Conservation (phyloP, 495 filamentous ascomycete genomes). For the Cercophora sp. region DNA sequence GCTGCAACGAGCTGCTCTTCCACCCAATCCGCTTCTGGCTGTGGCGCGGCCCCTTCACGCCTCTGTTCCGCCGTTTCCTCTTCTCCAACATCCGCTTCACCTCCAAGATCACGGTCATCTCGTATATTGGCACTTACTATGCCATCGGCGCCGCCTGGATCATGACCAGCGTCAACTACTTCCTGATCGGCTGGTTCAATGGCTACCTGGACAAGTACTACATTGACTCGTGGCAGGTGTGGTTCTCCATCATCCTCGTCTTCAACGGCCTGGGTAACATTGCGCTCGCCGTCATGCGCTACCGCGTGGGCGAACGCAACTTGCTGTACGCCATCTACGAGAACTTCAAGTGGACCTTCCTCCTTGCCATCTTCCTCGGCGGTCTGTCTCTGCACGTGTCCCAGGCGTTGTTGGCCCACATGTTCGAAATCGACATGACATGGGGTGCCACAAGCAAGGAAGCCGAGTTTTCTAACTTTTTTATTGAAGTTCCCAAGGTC, state of each 20-base stretch:
- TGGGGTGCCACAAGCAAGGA: constrained; percentile 72
- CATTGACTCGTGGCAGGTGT: constrained; percentile 71
- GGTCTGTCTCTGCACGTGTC: constrained; percentile 66
- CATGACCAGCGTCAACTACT: constrained; percentile 73
- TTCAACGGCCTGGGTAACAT: constrained; percentile 68
- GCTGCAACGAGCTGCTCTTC: constrained; percentile 82
- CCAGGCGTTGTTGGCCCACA: constrained; percentile 63
- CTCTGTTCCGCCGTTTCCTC: constrained; percentile 67
- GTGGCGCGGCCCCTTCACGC: constrained; percentile 66
- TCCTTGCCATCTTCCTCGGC: constrained; percentile 66
- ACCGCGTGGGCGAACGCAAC: constrained; percentile 58
- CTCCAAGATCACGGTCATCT: constrained; percentile 75
- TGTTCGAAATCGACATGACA: constrained; percentile 70
- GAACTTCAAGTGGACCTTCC: constrained; percentile 69
- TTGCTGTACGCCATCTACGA: constrained; percentile 55
- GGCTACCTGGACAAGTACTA: constrained; percentile 73
- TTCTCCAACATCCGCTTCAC: constrained; percentile 70
- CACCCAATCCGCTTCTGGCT: constrained; percentile 64
- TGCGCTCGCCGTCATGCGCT: constrained; percentile 62
- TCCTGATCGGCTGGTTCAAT: constrained; percentile 72
- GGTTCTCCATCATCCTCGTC: constrained; percentile 68
- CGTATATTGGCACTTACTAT: constrained; percentile 86
- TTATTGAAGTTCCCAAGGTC: constrained; percentile 74
- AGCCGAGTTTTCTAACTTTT: constrained; percentile 72
- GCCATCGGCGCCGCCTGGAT: constrained; percentile 77